Evolutionary conservation across 371 early-diverging fungal species (phyloP), one percentile per base, ranked within the genome.

Genomic region (Funneliformis caledonium): DNA sequence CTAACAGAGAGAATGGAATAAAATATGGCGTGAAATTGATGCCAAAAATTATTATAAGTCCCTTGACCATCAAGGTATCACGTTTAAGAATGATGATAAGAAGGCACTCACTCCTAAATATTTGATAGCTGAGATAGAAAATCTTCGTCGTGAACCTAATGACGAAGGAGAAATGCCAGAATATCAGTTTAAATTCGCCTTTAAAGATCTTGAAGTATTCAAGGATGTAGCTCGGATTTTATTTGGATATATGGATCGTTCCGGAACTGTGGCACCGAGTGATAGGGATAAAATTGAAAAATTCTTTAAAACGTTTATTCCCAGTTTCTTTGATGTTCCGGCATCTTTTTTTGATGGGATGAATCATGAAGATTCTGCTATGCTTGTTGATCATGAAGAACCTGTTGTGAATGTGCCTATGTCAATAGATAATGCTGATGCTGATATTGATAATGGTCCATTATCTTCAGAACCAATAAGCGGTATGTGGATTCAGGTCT

Each of bases 21-120:
- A 97, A 84, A 90, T 97, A 5, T 99, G 99, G 99, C 91, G 97
- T 50, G 97, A 98, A 80, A 85, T 93, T 64, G 96, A 98, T 67
- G 88, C 92, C 69, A 96, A 95, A 83, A 99, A 98, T 90, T 98
- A 94, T 88, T 97, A 96, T 85, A 96, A 97, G 82, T 94, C 99
- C 1, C 88, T 99, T 62, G 99, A 99, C 86, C 95, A 97, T 83
- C 96, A 96, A 85, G 96, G 98, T 5, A 88, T 94, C 68, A 91
- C 90, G 1, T 97, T 97, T 87, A 97, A 97, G 85, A 87, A 89
- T 7, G 88, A 89, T n/a, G 99, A 99, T 84, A 92, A 94, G 77
- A 95, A 95, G 69, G 89, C 88, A 60, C 89, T 97, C 80, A 88
- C 92, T 11, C 83, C 90, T 50, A 97, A 97, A 86, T 86, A 92